phyloP scores from a whole-genome alignment of 306 rosid species.

The Herpetospermum pedunculosum region DNA sequence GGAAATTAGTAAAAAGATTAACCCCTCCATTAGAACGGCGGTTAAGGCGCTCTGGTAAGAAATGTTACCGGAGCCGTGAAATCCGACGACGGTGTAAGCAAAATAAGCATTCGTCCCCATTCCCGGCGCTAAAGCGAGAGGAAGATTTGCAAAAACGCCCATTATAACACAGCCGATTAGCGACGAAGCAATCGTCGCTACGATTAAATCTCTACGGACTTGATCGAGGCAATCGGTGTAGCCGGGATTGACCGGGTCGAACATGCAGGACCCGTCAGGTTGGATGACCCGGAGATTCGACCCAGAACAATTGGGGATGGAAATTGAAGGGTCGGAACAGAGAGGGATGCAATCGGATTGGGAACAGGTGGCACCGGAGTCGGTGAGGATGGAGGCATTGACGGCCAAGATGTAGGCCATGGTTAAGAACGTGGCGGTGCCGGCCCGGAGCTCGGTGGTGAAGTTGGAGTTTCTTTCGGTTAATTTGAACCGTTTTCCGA shows the following conservation, averaged over 20 bases:
- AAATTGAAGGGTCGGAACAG: conserved; percentile 52
- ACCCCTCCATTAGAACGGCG: conserved; percentile 77
- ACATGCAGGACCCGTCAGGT: conserved; percentile 54
- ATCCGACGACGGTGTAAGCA: conserved; percentile 95
- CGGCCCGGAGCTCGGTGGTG: conserved; percentile 98
- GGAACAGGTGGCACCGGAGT: conserved; percentile 88
- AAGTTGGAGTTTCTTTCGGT: conserved; percentile 63
- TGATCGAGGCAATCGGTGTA: conserved; percentile 53
- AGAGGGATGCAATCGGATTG: conserved; percentile 73
- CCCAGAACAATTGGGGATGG: conserved; percentile 36
- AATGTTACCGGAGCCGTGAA: conserved; percentile 82
- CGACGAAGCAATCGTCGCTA: conserved; percentile 77
- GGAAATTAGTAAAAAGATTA: conserved; percentile 27
- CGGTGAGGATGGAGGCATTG: conserved; percentile 87
- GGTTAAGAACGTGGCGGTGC: conserved; percentile 93
- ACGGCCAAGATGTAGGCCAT: conserved; percentile 99
- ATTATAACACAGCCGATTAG: conserved; percentile 77
- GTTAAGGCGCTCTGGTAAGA: conserved; percentile 77
- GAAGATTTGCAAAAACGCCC: conserved; percentile 91
- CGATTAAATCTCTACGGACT: conserved; percentile 69
- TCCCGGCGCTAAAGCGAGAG: conserved; percentile 86
- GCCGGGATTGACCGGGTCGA: conserved; percentile 82
- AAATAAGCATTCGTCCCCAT: conserved; percentile 97
- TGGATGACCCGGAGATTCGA: conserved; percentile 27
- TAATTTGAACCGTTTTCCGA: conserved; percentile 70